A percentile compares a stretch with the other conserved stretches of the same genome.
These are phyloP conservation scores for Barnettozyma pratensis DNA, from an alignment of 805 yeast genomes.

Conservation along the genomic window DNA sequence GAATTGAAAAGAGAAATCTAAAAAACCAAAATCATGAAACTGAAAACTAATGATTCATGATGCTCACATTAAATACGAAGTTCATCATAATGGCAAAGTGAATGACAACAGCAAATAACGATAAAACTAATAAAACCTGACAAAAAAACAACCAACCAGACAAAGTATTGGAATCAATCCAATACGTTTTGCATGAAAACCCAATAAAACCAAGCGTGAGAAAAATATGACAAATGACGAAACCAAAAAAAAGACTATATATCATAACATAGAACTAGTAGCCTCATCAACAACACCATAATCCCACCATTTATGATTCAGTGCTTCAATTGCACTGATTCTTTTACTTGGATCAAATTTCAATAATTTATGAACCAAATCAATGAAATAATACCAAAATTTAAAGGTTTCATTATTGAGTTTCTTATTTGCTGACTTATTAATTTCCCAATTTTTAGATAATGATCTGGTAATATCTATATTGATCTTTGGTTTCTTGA, in stretches of 20 bases:
- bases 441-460: conserved; percentile 17
- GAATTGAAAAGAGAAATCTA: no score
- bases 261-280: conserved; percentile 10
- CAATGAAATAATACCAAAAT: conserved; percentile 81
- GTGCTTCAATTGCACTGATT: conserved; percentile 70
- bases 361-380: conserved; percentile 59
- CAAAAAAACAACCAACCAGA: no score
- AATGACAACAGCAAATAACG: not conserved
- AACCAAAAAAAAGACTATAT: not conserved
- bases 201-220: no score
- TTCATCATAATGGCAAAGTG: not conserved
- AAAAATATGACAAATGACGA: no score
- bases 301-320: conserved; percentile 79
- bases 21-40: no score
- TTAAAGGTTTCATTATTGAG: conserved; percentile 56
- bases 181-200: no score
- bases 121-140: no score
- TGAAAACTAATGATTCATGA: no score
- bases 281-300: conserved; percentile 55
- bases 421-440: conserved; percentile 28
- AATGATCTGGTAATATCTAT: conserved; percentile 21
- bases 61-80: not conserved
- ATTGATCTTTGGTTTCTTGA: conserved; percentile 19
- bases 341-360: conserved; percentile 69
- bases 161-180: no score